Evolutionary conservation across 2,329 filamentous ascomycete species (phyloP), one percentile per base, ranked within the genome.

Genomic region (Pseudogymnoascus sp.): DNA sequence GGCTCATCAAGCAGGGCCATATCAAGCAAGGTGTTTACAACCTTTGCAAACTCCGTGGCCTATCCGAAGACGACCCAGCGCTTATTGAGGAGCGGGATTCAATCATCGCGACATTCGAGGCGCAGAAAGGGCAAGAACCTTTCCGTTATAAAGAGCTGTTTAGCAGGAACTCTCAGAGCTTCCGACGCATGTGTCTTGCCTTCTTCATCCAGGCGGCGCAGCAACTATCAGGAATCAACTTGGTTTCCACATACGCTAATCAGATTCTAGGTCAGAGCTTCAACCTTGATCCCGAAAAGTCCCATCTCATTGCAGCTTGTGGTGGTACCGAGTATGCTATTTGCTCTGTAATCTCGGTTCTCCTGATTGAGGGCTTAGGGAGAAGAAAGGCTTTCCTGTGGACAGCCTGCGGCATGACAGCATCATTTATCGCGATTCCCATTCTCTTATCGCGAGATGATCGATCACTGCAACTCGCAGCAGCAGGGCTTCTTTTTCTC

Each of bases 311-410:
- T 24, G 81, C 78, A 5, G 81, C 84, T 0, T 75, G 78, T 61
- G 79, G 78, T 64, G 77, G 77, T 10, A 73, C 72, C 3, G 71
- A 73, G 40, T 74, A 73, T 64, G 72, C 73, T 60, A 61, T 74
- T 6, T 71, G 72, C 1, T 74, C 72, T n/a, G 35, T 36, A 4
- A 4, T n/a, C 0, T 68, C 70, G 8, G 66, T 73, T 4, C 69
- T 71, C 6, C 64, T 72, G 1, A 77, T 78, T 57, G 76, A 78
- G 71, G 79, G 83, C 1, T 79, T 85, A 1, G 85, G 85, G 8
- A 84, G 87, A 31, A 80, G 87, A 11, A 82, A 83, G 69, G 79
- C 90, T 64, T 89, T 90, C 84, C 73, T 90, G 13, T 82, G 88
- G 64, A 86, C 86, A 59, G 82, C 83, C 0, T 74, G 79, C 31